Conservation (phyloP, 139 green algal genomes). For the Coelastrella sp. region DNA sequence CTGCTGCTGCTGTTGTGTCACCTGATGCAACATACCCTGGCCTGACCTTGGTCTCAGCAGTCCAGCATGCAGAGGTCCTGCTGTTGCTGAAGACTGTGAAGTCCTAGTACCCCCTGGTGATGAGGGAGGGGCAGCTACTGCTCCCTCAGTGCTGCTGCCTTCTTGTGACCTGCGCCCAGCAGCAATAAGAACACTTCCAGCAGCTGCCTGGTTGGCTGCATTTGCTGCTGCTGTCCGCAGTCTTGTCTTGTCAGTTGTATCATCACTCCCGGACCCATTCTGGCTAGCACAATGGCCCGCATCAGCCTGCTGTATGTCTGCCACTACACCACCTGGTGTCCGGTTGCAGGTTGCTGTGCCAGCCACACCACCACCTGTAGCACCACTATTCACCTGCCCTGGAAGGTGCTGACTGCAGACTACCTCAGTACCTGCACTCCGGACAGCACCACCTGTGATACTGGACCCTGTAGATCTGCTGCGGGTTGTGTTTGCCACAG, state of each 20-base stretch:
- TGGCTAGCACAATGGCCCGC: background rate
- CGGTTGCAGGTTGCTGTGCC: background rate
- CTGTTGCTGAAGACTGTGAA: background rate
- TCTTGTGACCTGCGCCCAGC: background rate
- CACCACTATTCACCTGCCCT: background rate
- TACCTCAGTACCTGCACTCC: too few species aligned
- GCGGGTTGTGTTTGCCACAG: too few species aligned
- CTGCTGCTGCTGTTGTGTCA: constrained; percentile 33
- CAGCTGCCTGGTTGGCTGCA: background rate
- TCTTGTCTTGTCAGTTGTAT: background rate
- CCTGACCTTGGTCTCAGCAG: constrained; percentile 37
- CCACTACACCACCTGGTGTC: background rate
- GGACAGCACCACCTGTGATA: too few species aligned
- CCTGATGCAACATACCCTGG: constrained; percentile 1
- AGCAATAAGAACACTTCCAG: background rate
- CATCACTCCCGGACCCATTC: background rate
- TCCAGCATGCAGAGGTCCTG: constrained; percentile 41
- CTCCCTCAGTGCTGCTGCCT: background rate
- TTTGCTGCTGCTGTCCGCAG: background rate
- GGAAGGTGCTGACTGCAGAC: too few species aligned
- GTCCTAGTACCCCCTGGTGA: background rate
- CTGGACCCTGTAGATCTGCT: too few species aligned
- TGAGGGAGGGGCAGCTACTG: background rate
- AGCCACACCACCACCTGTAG: background rate
- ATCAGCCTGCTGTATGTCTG: too few species aligned